These are phyloP conservation scores for Corylus americana DNA, from an alignment of 306 rosid species.

Conservation along the genomic window DNA sequence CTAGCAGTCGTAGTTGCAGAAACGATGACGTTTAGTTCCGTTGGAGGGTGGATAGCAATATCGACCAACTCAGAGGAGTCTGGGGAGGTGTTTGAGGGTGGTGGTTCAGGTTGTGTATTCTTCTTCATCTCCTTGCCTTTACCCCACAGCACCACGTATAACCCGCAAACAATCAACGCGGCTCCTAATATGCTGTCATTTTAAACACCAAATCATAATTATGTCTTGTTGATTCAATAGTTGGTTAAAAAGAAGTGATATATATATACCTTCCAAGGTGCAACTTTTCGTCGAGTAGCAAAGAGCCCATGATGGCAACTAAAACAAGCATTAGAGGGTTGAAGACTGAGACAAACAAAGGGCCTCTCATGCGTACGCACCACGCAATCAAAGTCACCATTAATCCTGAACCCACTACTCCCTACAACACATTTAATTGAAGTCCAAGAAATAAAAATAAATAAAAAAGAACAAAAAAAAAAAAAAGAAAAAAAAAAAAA, in stretches of 20 bases:
- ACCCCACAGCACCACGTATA: slow-evolving; percentile 52
- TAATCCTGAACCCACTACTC: slow-evolving; percentile 46
- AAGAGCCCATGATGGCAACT: slow-evolving; percentile 45
- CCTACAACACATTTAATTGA: slow-evolving; percentile 27
- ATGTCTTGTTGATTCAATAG: no score
- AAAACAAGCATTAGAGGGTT: slow-evolving; percentile 51
- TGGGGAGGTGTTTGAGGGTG: neutral
- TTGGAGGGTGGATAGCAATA: neutral
- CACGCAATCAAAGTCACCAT: slow-evolving; percentile 30
- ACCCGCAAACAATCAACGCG: slow-evolving; percentile 39
- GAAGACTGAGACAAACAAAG: slow-evolving; percentile 52
- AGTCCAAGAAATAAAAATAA: neutral
- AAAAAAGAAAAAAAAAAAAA: neutral
- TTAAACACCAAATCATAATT: no score
- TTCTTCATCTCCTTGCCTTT: slow-evolving; percentile 49
- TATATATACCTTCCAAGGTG: slow-evolving; percentile 54
- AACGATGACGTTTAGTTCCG: neutral
- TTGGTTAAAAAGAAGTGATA: neutral
- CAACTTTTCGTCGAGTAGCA: slow-evolving; percentile 40
- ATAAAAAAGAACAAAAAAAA: neutral
- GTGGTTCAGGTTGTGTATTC: slow-evolving; percentile 8
- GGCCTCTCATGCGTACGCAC: slow-evolving; percentile 52
- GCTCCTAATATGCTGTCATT: slow-evolving; percentile 40
- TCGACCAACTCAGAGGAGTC: slow-evolving; percentile 1
- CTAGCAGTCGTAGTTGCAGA: no score